Percentiles rank a stretch among this genome's conserved stretches.
These are phyloP conservation scores for Haplographium delicatum DNA, from an alignment of 495 filamentous ascomycete species.

Conservation along the genomic window DNA sequence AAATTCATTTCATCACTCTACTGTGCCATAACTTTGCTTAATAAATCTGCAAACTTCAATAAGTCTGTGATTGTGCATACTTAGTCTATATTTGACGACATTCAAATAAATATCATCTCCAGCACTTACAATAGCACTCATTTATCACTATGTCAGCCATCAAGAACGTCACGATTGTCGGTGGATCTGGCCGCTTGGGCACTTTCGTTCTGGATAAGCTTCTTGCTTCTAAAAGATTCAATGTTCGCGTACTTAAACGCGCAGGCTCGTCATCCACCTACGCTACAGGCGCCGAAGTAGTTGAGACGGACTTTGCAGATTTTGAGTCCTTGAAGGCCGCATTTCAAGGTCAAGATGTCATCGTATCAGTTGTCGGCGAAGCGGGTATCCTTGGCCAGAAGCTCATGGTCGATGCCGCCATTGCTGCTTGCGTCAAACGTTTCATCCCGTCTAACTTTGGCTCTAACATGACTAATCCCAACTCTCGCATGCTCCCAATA, in stretches of 20 bases:
- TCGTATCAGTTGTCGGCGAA: conserved; percentile 45
- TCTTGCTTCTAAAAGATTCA: conserved; percentile 42
- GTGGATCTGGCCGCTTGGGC: conserved; percentile 55
- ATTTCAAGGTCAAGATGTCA: conserved; percentile 51
- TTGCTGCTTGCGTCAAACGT: conserved; percentile 51
- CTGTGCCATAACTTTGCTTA: too few species aligned
- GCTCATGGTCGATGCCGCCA: conserved; percentile 54
- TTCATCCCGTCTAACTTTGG: conserved; percentile 65
- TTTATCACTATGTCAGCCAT: too few species aligned
- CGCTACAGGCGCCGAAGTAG: conserved; percentile 32
- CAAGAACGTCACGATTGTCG: too few species aligned
- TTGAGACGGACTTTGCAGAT: conserved; percentile 46
- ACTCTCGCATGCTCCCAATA: conserved; percentile 32
- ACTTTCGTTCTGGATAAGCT: conserved; percentile 48
- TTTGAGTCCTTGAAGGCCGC: conserved; percentile 42
- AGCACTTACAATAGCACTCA: too few species aligned
- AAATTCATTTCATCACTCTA: too few species aligned
- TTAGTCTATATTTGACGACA: too few species aligned
- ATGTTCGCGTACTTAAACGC: conserved; percentile 54
- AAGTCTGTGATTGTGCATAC: too few species aligned
- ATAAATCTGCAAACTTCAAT: too few species aligned
- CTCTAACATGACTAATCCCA: conserved; percentile 33
- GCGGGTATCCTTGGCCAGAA: conserved; percentile 36
- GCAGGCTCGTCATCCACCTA: conserved; percentile 32
- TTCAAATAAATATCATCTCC: too few species aligned